A percentile compares a stretch with the other conserved stretches of the same genome.
phyloP scores from a whole-genome alignment of 2,329 filamentous ascomycete genomes.

The Endothia cerciana region DNA sequence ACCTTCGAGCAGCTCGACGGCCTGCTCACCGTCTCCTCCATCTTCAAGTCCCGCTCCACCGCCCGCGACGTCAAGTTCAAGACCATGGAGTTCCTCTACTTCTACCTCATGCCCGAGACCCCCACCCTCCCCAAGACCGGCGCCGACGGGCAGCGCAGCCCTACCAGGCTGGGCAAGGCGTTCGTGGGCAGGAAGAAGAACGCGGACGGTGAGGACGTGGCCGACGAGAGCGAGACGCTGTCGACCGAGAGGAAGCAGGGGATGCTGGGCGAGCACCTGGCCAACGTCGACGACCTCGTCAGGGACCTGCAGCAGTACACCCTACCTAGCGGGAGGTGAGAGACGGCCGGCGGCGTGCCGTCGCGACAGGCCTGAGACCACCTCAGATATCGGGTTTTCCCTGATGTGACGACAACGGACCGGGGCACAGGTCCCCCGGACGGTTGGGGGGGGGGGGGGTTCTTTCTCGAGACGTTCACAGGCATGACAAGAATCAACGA shows the following conservation, averaged over 20 bases:
- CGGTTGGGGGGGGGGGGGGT: too few species aligned
- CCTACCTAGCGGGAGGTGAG: constrained; percentile 43
- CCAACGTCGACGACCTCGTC: constrained; percentile 82
- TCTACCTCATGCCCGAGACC: constrained; percentile 95
- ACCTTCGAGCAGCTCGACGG: constrained; percentile 93
- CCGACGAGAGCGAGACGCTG: constrained; percentile 52
- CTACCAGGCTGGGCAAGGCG: constrained; percentile 62
- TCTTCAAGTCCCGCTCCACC: constrained; percentile 89
- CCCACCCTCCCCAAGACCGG: constrained; percentile 58
- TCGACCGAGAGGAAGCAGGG: constrained; percentile 82
- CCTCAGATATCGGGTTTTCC: too few species aligned
- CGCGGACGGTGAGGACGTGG: constrained; percentile 39
- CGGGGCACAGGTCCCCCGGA: too few species aligned
- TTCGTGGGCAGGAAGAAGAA: constrained; percentile 44
- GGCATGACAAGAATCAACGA: not conserved
- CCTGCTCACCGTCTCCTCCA: constrained; percentile 84
- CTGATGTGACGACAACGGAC: too few species aligned
- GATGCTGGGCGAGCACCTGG: constrained; percentile 75
- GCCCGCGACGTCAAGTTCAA: constrained; percentile 90
- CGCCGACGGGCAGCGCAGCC: constrained; percentile 37
- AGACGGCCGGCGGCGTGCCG: not conserved
- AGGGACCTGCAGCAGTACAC: constrained; percentile 80
- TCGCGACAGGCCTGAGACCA: not conserved
- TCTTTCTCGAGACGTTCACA: not conserved
- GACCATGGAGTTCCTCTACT: constrained; percentile 96